Percentiles rank a stretch among this genome's conserved stretches.
Evolutionary conservation across 805 yeast species (phyloP).

Genomic region (Ogataea methylovora): DNA sequence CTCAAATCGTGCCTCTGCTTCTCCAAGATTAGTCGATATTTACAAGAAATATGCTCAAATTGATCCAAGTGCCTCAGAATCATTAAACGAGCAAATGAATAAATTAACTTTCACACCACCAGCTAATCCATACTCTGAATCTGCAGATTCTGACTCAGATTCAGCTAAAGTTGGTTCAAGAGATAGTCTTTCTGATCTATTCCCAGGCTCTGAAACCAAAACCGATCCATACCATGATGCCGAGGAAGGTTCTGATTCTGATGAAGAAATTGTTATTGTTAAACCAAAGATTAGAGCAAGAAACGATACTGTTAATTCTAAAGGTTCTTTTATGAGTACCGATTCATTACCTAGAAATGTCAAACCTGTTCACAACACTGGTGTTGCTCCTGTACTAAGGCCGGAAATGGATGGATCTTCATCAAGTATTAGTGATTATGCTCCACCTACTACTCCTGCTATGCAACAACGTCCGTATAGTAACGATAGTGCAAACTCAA

Average conservation of each 20-base stretch:
- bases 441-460: not conserved
- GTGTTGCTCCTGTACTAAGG: not conserved
- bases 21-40: slow-evolving; percentile 23
- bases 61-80: slow-evolving; percentile 2
- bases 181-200: not conserved
- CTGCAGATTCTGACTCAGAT: slow-evolving; percentile 2
- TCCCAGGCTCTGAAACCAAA: not conserved
- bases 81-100: slow-evolving; percentile 4
- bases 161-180: slow-evolving; percentile 15
- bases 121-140: not conserved
- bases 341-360: not conserved
- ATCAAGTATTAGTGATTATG: not conserved
- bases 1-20: slow-evolving; percentile 8
- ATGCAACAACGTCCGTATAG: not conserved
- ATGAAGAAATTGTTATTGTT: slow-evolving; percentile 14
- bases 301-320: not conserved
- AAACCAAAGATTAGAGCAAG: slow-evolving; percentile 13
- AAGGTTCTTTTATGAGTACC: not conserved
- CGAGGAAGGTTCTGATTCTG: slow-evolving; percentile 9
- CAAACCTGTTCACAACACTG: slow-evolving; percentile 3
- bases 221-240: slow-evolving; percentile 3
- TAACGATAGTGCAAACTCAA: slow-evolving; percentile 2
- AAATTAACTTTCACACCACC: slow-evolving; percentile 4
- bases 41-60: slow-evolving; percentile 26
- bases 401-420: not conserved